Conservation (phyloP, 1,284 basidiomycete genomes). For the Cutaneotrichosporon mucoides region DNA sequence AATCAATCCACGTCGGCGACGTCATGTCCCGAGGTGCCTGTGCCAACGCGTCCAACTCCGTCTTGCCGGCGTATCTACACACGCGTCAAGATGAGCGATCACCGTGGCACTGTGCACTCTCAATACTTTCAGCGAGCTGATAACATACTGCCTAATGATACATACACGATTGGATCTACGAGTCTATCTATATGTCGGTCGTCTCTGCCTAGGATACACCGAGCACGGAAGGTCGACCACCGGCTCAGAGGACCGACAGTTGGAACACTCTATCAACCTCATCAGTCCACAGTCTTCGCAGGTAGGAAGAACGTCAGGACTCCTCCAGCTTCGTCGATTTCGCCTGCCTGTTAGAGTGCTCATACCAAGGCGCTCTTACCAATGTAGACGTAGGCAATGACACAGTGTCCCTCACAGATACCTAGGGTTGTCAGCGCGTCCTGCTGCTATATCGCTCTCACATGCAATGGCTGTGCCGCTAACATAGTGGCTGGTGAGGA, state of each 20-base stretch:
- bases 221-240: neutral
- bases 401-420: constrained; percentile 75
- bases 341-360: constrained; percentile 49
- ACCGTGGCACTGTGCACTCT: too few species aligned
- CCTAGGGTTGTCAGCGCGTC: constrained; percentile 52
- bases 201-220: too few species aligned
- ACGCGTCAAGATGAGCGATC: too few species aligned
- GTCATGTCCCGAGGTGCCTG: neutral
- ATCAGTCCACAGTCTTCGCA: constrained; percentile 26
- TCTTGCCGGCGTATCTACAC: too few species aligned
- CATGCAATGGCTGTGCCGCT: constrained; percentile 82
- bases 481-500: constrained; percentile 76
- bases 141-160: too few species aligned
- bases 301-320: constrained; percentile 88
- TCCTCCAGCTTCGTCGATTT: constrained; percentile 72
- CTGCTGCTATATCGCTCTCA: constrained; percentile 45
- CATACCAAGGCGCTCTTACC: constrained; percentile 42
- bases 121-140: too few species aligned
- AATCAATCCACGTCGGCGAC: neutral
- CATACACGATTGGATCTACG: too few species aligned
- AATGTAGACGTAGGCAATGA: constrained; percentile 86
- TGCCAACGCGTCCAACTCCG: too few species aligned
- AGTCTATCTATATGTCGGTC: too few species aligned
- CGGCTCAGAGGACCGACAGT: neutral
- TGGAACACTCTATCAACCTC: too few species aligned